Evolutionary conservation across 208 protist genomes (phyloP), one percentile per base, ranked within the genome.

Genomic region (Crithidia sp.): DNA sequence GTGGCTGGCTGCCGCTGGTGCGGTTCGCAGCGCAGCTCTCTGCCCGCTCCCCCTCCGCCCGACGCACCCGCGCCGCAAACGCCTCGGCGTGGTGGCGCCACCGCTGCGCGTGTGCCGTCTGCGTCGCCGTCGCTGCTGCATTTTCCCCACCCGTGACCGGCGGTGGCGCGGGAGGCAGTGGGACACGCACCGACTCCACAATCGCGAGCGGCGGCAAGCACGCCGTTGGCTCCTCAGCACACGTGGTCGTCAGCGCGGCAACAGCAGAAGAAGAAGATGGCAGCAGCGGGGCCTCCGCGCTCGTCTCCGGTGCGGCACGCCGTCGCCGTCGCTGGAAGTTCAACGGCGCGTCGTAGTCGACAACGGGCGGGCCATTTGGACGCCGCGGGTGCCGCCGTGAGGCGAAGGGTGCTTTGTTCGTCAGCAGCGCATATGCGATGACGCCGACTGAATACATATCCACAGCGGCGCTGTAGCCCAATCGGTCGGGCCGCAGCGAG

Each of bases 381-480:
- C 67, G 75, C 10, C 67, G 67, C 45, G 67, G 62, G 40, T 60
- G 60, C 28, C 49, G 54, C 36, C 12, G 5, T 40, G 75, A 67
- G 13, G 75, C 80, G 61, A 91, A 92, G 28, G 89, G 85, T 14
- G 77, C 60, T 12, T 68, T 69, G 28, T 82, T 82, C 14, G 77
- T 86, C 17, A 90, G 58, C 65, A 92, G 79, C 40, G 77, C 84
- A 63, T 82, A 91, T 16, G 82, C 58, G 55, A 91, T 82, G 58
- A 92, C 87, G 62, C 89, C 87, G 43, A 94, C 59, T 39, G 84
- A 91, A 72, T 79, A 94, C 55, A 93, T 67, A 57, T 94, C 89
- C 39, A 94, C 89, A 40, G 83, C 86, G 7, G 82, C 85, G 59
- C 73, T 81, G 82, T 94, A 94, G 47, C 84, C 84, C 14, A 64